Conservation (phyloP, 2,329 filamentous ascomycete genomes). For the Fusarium acutatum region DNA sequence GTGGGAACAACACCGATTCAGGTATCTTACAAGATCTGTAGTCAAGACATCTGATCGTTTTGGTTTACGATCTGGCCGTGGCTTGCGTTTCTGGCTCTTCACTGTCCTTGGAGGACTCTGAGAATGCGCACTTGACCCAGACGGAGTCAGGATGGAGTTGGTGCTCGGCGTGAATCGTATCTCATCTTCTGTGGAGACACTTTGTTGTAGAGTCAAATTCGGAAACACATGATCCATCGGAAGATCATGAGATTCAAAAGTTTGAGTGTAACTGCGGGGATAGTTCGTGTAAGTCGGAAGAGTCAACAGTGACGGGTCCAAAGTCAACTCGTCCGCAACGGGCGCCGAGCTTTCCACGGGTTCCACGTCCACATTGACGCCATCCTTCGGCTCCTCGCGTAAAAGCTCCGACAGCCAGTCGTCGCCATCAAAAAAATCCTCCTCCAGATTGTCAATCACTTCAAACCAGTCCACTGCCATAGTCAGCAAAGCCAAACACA, state of each 20-base stretch:
- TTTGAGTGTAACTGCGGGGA: not conserved
- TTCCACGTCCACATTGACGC: not conserved
- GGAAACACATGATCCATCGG: not conserved
- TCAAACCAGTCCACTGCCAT: not conserved
- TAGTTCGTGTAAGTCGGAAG: not conserved
- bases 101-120: not conserved
- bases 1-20: not conserved
- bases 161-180: not conserved
- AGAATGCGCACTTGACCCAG: not conserved
- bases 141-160: not conserved
- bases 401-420: not conserved
- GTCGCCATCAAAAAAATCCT: not conserved
- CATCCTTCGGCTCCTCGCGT: not conserved
- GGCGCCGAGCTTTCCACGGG: not conserved
- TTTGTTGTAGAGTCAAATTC: not conserved
- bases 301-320: not conserved
- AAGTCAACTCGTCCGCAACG: not conserved
- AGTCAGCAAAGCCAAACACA: not conserved
- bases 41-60: not conserved
- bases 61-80: rapidly evolving
- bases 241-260: not conserved
- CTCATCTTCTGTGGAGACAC: not conserved
- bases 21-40: not conserved
- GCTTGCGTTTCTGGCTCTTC: not conserved
- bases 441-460: not conserved